phyloP scores from a whole-genome alignment of 345 rosid genomes.

The Aquilaria yunnanensis region DNA sequence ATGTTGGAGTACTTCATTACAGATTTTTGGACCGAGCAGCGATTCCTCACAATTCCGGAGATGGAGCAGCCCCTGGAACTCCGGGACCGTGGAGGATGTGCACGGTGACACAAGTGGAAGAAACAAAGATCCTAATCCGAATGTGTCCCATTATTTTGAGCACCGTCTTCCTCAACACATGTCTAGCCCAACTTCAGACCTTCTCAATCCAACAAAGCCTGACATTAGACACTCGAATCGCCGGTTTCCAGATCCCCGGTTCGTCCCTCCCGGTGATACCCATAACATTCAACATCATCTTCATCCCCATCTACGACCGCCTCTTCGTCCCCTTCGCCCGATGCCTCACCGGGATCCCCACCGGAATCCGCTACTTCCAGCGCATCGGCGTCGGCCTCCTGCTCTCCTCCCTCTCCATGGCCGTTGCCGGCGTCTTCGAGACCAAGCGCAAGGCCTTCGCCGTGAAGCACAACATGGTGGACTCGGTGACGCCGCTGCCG shows the following conservation, averaged over 20 bases:
- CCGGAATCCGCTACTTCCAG: slow-evolving; percentile 47
- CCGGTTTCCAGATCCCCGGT: slow-evolving; percentile 42
- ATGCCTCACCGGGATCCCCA: slow-evolving; percentile 42
- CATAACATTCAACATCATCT: slow-evolving; percentile 37
- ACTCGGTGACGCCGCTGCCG: slow-evolving; percentile 39
- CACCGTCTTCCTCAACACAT: slow-evolving; percentile 62
- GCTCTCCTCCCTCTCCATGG: slow-evolving; percentile 51
- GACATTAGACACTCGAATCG: slow-evolving; percentile 39
- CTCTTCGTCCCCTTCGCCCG: slow-evolving; percentile 45
- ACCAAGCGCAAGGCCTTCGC: slow-evolving; percentile 39
- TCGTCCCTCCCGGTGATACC: slow-evolving; percentile 55
- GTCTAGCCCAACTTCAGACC: slow-evolving; percentile 68
- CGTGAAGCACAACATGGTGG: slow-evolving; percentile 36
- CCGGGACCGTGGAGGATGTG: slow-evolving; percentile 45
- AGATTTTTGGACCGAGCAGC: slow-evolving; percentile 55
- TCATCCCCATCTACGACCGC: slow-evolving; percentile 47
- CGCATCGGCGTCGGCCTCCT: slow-evolving; percentile 44
- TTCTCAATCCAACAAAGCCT: slow-evolving; percentile 55
- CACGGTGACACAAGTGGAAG: slow-evolving; percentile 55
- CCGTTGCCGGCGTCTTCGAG: slow-evolving; percentile 42
- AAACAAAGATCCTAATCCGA: slow-evolving; percentile 48
- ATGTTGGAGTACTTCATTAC: background rate
- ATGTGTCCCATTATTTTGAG: slow-evolving; percentile 49
- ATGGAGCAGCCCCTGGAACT: slow-evolving; percentile 15
- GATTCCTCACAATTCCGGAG: slow-evolving; percentile 9